A percentile compares a stretch with the other conserved stretches of the same genome.
These are phyloP conservation scores for Tricladium varicosporioides DNA, from an alignment of 2,329 filamentous ascomycete genomes.

Conservation along the genomic window DNA sequence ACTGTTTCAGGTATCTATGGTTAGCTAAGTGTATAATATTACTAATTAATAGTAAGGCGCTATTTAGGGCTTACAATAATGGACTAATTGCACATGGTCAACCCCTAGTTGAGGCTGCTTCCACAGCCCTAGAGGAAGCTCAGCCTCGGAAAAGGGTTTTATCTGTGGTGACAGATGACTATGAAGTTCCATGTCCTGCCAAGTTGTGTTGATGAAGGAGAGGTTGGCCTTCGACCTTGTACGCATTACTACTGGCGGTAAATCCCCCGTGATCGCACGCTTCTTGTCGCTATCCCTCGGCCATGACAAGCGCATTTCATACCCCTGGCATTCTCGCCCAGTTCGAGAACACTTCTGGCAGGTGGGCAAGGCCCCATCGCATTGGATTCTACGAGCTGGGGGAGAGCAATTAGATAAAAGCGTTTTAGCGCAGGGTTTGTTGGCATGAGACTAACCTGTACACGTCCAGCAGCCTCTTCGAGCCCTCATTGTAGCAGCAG, in stretches of 20 bases:
- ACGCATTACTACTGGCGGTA: no score
- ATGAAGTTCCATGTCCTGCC: background rate
- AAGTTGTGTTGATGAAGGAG: slow-evolving; percentile 3
- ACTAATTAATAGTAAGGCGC: no score
- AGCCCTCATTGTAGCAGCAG: slow-evolving; percentile 1
- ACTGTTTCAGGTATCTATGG: slow-evolving; percentile 2
- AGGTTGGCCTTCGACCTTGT: background rate
- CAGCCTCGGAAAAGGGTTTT: no score
- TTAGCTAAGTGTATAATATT: background rate
- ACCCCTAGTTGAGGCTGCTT: no score
- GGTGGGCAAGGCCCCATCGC: slow-evolving; percentile 1
- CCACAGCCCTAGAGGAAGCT: no score
- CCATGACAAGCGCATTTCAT: slow-evolving; percentile 5
- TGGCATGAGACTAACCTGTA: slow-evolving; percentile 2
- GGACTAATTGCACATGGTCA: no score
- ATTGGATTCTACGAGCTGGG: background rate
- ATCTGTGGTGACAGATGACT: no score
- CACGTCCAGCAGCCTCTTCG: slow-evolving; percentile 4
- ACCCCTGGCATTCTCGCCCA: slow-evolving; percentile 4
- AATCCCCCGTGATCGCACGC: slow-evolving; percentile 3
- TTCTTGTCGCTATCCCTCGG: background rate
- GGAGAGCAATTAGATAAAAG: background rate
- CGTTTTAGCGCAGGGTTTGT: background rate
- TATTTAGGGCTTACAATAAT: no score
- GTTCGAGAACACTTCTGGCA: slow-evolving; percentile 3